Evolutionary conservation across 139 green algal genomes (phyloP), one percentile per base, ranked within the genome.

Genomic region (Tetratostichococcus sp.): DNA sequence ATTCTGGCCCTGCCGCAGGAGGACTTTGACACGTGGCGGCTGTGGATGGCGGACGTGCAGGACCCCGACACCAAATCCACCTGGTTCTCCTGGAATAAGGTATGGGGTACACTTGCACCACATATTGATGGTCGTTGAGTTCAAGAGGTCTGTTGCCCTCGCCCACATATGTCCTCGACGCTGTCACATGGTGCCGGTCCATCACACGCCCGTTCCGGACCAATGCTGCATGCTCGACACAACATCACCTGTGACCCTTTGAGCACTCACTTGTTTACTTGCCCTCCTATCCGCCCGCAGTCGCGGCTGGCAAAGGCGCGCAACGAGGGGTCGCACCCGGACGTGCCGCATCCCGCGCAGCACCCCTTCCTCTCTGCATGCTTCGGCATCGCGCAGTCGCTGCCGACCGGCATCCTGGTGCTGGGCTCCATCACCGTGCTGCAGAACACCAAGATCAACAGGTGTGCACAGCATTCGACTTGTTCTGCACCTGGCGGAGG

Each of bases 31-130:
- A 65, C 73, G 2, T 89, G 84, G 84, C 39, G 78, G 58, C 59
- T 80, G 35, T 89, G 84, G 84, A 82, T 89, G 79, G 78, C 57
- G 1, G 84, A 85, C 69, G 77, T 83, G 8, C 78, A 78, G 19
- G 82, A 89, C 74, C 43, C 69, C 5, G 76, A 79, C 28, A 82
- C 79, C n/a, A 67, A 74, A 35, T 67, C 57, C 23, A 87, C 81
- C 28, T 86, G 84, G 84, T 74, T 23, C 35, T 30, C 23, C 30
- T 76, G 69, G 65, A 71, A 74, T 30, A 62, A 62, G 50, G 50
- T 62, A 16, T 14, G 4, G 4, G 22, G 33, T 58, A 62, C 26
- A n/a, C n/a, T n/a, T n/a, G n/a, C n/a, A n/a, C n/a, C n/a, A n/a
- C n/a, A n/a, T n/a, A n/a, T n/a, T n/a, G n/a, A n/a, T n/a, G n/a